Percentiles rank a stretch among this genome's conserved stretches.
Conservation (phyloP, 2,329 filamentous ascomycete genomes). For the Colletotrichum theobromicola region DNA sequence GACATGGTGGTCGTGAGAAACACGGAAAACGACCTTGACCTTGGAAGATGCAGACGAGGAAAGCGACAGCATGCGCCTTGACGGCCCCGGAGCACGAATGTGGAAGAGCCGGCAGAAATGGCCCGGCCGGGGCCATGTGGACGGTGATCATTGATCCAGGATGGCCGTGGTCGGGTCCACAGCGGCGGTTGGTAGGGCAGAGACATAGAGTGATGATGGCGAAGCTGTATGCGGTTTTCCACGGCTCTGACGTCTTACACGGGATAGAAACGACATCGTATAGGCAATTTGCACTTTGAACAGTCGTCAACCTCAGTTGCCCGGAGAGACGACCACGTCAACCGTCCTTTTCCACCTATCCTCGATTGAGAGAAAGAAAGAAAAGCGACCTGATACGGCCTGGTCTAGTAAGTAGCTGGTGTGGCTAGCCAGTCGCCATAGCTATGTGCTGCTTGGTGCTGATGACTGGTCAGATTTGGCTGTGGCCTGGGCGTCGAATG, state of each 20-base stretch:
- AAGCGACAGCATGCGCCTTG: not conserved
- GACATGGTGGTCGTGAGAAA: not conserved
- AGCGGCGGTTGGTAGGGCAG: not conserved
- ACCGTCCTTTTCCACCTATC: not conserved
- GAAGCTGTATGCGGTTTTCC: not conserved
- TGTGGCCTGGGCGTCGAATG: conserved; percentile 5
- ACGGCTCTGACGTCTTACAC: not conserved
- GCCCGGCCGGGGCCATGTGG: not conserved
- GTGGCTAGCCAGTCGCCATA: not conserved
- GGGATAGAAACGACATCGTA: not conserved
- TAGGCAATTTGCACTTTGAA: not conserved
- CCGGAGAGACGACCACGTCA: not conserved
- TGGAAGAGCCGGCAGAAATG: not conserved
- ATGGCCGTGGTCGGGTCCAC: not conserved
- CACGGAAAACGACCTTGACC: not conserved
- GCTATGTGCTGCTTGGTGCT: not conserved
- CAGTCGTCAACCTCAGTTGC: not conserved
- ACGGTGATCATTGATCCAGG: not conserved
- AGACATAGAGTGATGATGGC: not conserved
- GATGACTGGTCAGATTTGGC: conserved; percentile 18
- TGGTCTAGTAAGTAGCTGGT: not conserved
- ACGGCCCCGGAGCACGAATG: not conserved
- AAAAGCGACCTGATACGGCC: not conserved
- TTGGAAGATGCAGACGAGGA: not conserved
- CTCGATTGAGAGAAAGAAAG: not conserved